A percentile compares a stretch with the other conserved stretches of the same genome.
Conservation (phyloP, 78 protist genomes). For the Speleostelium caveatum region DNA sequence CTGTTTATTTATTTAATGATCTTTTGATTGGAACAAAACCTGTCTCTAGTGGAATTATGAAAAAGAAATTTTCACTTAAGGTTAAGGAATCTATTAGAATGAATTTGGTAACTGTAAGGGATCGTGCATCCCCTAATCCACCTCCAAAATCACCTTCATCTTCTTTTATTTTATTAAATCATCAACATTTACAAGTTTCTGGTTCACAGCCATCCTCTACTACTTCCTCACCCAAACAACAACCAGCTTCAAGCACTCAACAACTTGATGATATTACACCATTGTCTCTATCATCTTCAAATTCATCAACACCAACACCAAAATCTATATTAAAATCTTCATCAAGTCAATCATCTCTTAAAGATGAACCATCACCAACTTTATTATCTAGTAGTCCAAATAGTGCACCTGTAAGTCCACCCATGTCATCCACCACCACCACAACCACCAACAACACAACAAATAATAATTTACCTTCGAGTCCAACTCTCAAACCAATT, state of each 20-base stretch:
- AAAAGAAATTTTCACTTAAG: constrained; percentile 34
- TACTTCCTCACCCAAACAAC: background rate
- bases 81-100: constrained; percentile 72
- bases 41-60: constrained; percentile 56
- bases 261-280: background rate
- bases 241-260: background rate
- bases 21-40: constrained; percentile 66
- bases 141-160: constrained; percentile 34
- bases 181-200: too few relatives aligned
- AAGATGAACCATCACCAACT: constrained; percentile 1
- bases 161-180: constrained; percentile 10
- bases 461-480: background rate
- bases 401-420: background rate
- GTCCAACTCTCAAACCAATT: background rate
- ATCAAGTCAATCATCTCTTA: background rate
- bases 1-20: constrained; percentile 58
- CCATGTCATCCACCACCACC: background rate
- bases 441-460: background rate
- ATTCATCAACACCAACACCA: background rate
- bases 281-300: background rate
- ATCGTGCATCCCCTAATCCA: constrained; percentile 1
- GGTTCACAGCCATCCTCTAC: too few relatives aligned
- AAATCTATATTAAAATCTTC: background rate
- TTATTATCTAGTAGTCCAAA: background rate
- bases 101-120: constrained; percentile 45